phyloP scores from a whole-genome alignment of 441 rosid species.

The Euphorbia schlechtendalii region DNA sequence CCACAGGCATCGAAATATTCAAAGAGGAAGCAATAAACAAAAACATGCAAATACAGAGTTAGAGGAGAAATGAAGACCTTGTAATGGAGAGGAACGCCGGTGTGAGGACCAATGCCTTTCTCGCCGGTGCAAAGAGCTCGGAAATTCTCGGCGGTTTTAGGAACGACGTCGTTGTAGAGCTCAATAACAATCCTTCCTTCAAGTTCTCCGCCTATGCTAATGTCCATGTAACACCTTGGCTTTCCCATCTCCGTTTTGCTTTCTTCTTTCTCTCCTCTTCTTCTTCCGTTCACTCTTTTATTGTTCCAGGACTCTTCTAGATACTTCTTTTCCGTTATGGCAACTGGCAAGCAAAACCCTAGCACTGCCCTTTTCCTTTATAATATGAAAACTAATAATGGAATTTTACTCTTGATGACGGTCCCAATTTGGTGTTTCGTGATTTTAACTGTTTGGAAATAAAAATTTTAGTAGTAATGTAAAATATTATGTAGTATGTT shows the following conservation, averaged over 20 bases:
- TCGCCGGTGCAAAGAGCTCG: slow-evolving; percentile 90
- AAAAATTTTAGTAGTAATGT: too few species aligned
- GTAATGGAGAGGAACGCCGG: slow-evolving; percentile 75
- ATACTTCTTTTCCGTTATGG: slow-evolving; percentile 2
- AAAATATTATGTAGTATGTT: too few species aligned
- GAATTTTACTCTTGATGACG: too few species aligned
- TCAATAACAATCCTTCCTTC: slow-evolving; percentile 91
- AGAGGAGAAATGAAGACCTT: slow-evolving; percentile 42
- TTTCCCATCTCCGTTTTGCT: slow-evolving; percentile 36
- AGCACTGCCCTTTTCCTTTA: not conserved
- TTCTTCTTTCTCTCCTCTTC: not conserved
- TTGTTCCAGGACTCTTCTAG: not conserved
- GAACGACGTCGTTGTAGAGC: slow-evolving; percentile 79
- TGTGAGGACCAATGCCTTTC: slow-evolving; percentile 78
- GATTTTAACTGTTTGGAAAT: too few species aligned
- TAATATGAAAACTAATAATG: too few species aligned
- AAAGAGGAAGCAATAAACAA: not conserved
- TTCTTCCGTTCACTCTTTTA: not conserved
- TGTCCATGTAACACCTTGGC: slow-evolving; percentile 73
- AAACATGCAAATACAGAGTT: not conserved
- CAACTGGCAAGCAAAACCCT: slow-evolving; percentile 5
- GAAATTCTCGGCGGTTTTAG: slow-evolving; percentile 86
- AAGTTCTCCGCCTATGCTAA: slow-evolving; percentile 83
- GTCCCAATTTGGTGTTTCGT: too few species aligned
- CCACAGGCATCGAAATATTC: not conserved